phyloP scores from a whole-genome alignment of 768 basidiomycete genomes.

The Leccinum variicolor region DNA sequence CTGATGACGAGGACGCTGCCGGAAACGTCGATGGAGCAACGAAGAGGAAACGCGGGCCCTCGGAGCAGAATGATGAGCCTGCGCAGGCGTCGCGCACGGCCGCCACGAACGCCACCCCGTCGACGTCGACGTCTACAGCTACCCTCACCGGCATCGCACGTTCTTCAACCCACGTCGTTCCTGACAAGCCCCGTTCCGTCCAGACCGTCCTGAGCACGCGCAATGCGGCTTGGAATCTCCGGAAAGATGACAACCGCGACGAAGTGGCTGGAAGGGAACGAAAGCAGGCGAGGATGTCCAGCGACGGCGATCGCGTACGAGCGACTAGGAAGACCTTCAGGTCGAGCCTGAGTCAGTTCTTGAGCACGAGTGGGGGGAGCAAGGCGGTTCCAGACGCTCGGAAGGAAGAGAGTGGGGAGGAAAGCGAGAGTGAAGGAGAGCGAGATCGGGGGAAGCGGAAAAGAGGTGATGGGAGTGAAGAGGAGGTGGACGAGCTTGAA shows the following conservation, averaged over 20 bases:
- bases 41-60: background rate
- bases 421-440: background rate
- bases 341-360: constrained; percentile 49
- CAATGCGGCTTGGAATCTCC: constrained; percentile 47
- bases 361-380: constrained; percentile 49
- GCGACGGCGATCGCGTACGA: constrained; percentile 3
- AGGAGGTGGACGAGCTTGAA: background rate
- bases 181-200: constrained; percentile 21
- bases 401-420: background rate
- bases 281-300: constrained; percentile 37
- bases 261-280: constrained; percentile 21
- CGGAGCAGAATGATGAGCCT: background rate
- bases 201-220: constrained; percentile 52
- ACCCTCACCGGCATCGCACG: background rate
- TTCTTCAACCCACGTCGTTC: background rate
- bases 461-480: background rate
- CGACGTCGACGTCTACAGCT: background rate
- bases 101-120: background rate
- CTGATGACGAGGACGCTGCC: constrained; percentile 11
- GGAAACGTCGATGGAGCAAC: background rate
- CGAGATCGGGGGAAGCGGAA: background rate
- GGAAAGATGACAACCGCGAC: constrained; percentile 11
- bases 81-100: background rate
- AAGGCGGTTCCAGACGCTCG: constrained; percentile 10
- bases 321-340: constrained; percentile 38